phyloP scores from a whole-genome alignment of 306 rosid species.

The Argentina anserina region DNA sequence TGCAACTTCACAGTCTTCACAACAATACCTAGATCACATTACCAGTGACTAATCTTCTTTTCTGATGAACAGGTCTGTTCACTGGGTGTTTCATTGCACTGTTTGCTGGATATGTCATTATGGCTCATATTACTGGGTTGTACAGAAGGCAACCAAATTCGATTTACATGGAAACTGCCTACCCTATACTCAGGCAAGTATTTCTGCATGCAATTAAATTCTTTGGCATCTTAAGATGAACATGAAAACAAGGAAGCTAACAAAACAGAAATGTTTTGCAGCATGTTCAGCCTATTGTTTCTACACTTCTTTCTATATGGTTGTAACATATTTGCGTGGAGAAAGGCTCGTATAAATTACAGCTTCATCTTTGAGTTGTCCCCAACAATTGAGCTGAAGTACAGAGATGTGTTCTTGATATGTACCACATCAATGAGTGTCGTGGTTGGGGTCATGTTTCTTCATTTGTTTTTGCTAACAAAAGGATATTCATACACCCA shows the following conservation, averaged over 20 bases:
- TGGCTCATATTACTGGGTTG: slow-evolving; percentile 82
- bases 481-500: slow-evolving; percentile 72
- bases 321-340: slow-evolving; percentile 90
- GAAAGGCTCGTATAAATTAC: slow-evolving; percentile 83
- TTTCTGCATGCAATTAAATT: neutral
- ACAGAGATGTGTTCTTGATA: slow-evolving; percentile 78
- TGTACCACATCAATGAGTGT: slow-evolving; percentile 72
- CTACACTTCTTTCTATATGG: slow-evolving; percentile 93
- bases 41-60: neutral
- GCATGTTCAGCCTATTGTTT: slow-evolving; percentile 92
- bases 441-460: slow-evolving; percentile 77
- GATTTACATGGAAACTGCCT: slow-evolving; percentile 88
- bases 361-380: slow-evolving; percentile 82
- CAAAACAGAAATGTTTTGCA: slow-evolving; percentile 37
- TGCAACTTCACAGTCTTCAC: neutral
- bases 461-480: slow-evolving; percentile 66
- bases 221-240: neutral
- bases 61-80: slow-evolving; percentile 58
- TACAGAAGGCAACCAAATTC: slow-evolving; percentile 54
- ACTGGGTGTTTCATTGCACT: slow-evolving; percentile 78
- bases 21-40: neutral
- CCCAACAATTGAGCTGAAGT: slow-evolving; percentile 73
- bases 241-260: slow-evolving; percentile 1
- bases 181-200: slow-evolving; percentile 85
- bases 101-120: slow-evolving; percentile 71